phyloP scores from a whole-genome alignment of 2,329 filamentous ascomycete genomes.

The Colletotrichum viniferum region DNA sequence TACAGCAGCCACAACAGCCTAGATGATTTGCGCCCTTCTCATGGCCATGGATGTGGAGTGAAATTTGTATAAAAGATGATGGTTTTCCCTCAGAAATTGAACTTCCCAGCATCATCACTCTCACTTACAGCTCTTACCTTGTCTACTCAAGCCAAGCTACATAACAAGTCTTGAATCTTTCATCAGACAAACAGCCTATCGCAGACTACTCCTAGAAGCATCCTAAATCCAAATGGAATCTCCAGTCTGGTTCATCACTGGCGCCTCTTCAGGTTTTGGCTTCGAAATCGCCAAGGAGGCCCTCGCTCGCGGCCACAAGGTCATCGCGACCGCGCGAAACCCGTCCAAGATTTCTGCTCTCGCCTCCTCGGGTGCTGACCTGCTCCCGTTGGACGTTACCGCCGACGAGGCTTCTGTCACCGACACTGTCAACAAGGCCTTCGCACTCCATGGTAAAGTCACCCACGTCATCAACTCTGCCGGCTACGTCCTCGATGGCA shows the following conservation, averaged over 20 bases:
- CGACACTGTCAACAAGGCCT: conserved; percentile 35
- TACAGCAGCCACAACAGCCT: background rate
- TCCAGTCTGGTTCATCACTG: conserved; percentile 58
- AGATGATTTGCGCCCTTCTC: background rate
- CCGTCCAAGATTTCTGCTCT: conserved; percentile 44
- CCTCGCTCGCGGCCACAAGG: conserved; percentile 50
- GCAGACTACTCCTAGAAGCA: background rate
- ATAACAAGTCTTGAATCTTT: background rate
- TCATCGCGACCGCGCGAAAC: conserved; percentile 54
- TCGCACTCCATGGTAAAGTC: conserved; percentile 39
- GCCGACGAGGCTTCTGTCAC: conserved; percentile 39
- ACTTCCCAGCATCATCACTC: background rate
- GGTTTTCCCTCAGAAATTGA: background rate
- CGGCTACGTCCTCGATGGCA: conserved; percentile 47
- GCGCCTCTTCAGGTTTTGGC: conserved; percentile 57
- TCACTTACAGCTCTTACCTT: background rate
- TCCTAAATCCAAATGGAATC: conserved; percentile 9
- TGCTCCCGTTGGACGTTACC: conserved; percentile 52
- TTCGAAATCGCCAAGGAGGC: conserved; percentile 45
- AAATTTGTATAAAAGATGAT: background rate
- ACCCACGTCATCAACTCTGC: conserved; percentile 55
- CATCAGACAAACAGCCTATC: background rate
- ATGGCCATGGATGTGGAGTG: background rate
- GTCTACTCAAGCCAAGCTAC: background rate
- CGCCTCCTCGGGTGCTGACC: conserved; percentile 43